Base-by-base conservation (phyloP, 768 basidiomycete species). In the Leccinum incarnatum region DNA sequence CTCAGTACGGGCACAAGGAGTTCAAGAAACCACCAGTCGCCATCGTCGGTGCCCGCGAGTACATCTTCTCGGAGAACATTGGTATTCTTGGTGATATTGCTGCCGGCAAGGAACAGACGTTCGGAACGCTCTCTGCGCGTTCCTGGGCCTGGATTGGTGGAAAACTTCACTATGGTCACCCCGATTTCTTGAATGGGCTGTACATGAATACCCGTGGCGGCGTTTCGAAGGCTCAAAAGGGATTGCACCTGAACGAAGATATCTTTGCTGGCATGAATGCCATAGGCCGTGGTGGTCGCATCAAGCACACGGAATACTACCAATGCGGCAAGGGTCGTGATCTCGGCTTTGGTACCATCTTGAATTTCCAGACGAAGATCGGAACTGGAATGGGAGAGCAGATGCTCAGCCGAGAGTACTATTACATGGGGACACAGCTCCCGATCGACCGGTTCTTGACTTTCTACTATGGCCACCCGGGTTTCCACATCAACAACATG, bases 301-400 rank as follows among this genome's bases (percentile, higher is more conserved):
- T 99, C 83, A 99, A 98, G 79, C 97, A 99, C 70, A 95, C 95
- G 34, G 97, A 99, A 76, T 99, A 99, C 76, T 99, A 95, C 73
- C 96, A 98, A 76, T 98, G 96, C 69, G 95, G 96, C 51, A 98
- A 98, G 76, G 97, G 97, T 56, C 89, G 97, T 74, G 97, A 98
- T 79, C 85, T 99, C 60, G 97, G 97, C 25, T 98, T 99, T 74
- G 96, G 96, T 32, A 99, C 97, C 21, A 98, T 98, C 69, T 78
- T 99, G 67, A 99, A 99, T 76, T 99, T 99, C 89, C 91, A 94
- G 81, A 99, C 97, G 57, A 99, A 99, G 84, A 95, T 99, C 67
- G 96, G 97, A 12, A 98, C 95, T n/a, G 97, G 97, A 74, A 99
- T 99, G 97, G 97, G 97, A 37, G 97, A 99, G 73, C 97, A 99